Conservation (phyloP, 257 asterid genomes). For the Solanum sitiens region DNA sequence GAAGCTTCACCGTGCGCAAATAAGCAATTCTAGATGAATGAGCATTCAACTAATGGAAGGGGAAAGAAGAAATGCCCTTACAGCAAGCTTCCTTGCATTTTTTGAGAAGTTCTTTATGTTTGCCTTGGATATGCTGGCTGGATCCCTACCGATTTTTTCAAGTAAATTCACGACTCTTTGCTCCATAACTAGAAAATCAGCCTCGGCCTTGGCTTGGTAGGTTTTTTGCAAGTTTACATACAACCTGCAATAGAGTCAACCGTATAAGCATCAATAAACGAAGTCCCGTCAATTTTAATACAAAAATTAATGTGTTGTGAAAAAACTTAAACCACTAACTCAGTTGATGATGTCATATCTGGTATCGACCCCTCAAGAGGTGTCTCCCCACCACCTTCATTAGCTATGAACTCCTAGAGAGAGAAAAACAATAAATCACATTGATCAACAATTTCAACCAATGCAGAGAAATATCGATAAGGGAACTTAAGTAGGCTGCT, state of each 20-base stretch:
- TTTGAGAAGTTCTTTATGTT: conserved; percentile 75
- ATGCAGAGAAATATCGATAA: not conserved
- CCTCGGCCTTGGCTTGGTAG: conserved; percentile 96
- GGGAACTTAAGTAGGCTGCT: not conserved
- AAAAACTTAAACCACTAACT: conserved; percentile 44
- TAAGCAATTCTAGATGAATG: not conserved
- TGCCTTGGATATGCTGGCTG: conserved; percentile 67
- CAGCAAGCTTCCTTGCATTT: conserved; percentile 77
- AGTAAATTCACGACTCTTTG: conserved; percentile 44
- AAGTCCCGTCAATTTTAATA: not conserved
- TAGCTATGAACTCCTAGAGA: conserved; percentile 62
- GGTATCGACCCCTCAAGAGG: conserved; percentile 98
- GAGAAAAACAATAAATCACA: not conserved
- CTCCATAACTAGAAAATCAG: conserved; percentile 75
- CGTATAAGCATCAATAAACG: not conserved
- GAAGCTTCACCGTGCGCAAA: not conserved
- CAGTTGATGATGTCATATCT: conserved; percentile 97
- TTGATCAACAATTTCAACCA: not conserved
- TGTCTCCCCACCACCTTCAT: conserved; percentile 92
- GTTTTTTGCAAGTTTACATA: conserved; percentile 74
- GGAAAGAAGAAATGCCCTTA: conserved; percentile 5
- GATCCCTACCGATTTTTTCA: conserved; percentile 81
- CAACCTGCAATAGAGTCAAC: conserved; percentile 35
- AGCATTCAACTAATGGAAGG: not conserved
- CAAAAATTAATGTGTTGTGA: not conserved